phyloP scores from a whole-genome alignment of 2,329 filamentous ascomycete genomes.

The Coleophoma cylindrospora region DNA sequence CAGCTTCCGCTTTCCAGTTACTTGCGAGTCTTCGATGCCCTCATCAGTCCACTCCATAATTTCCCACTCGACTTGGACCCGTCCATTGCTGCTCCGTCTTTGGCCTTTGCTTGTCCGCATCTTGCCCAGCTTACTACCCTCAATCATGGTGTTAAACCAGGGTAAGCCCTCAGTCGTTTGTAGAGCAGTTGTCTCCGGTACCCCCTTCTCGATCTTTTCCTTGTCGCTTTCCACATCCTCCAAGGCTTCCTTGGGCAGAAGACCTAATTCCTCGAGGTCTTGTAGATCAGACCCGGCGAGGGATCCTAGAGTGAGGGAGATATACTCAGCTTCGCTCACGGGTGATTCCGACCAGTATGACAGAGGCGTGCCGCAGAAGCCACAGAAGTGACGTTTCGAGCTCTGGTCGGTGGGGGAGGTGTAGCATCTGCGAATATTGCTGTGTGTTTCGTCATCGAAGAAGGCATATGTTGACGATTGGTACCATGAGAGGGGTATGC shows the following conservation, averaged over 20 bases:
- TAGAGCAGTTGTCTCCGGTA: conserved; percentile 16
- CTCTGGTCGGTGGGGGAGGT: conserved; percentile 48
- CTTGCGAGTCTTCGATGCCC: conserved; percentile 30
- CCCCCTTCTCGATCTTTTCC: conserved; percentile 15
- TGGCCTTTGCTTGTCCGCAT: conserved; percentile 57
- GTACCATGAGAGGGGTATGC: conserved; percentile 78
- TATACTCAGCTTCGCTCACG: conserved; percentile 66
- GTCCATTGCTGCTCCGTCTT: conserved; percentile 53
- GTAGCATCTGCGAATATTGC: conserved; percentile 63
- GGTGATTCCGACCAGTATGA: conserved; percentile 79
- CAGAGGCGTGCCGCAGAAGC: conserved; percentile 83
- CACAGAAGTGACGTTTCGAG: conserved; percentile 77
- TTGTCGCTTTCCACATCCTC: conserved; percentile 28
- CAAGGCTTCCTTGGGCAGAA: conserved; percentile 51
- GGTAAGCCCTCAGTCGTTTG: conserved; percentile 53
- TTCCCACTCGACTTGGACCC: conserved; percentile 74
- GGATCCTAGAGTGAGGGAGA: conserved; percentile 78
- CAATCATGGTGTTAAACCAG: conserved; percentile 81
- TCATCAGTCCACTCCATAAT: conserved; percentile 65
- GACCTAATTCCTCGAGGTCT: conserved; percentile 66
- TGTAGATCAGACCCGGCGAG: conserved; percentile 66
- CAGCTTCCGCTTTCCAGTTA: conserved; percentile 48
- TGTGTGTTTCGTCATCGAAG: conserved; percentile 71
- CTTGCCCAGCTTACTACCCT: conserved; percentile 67
- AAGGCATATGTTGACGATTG: conserved; percentile 69